Evolutionary conservation across 495 filamentous ascomycete genomes (phyloP).

Genomic region (Lentithecium fluviatile): DNA sequence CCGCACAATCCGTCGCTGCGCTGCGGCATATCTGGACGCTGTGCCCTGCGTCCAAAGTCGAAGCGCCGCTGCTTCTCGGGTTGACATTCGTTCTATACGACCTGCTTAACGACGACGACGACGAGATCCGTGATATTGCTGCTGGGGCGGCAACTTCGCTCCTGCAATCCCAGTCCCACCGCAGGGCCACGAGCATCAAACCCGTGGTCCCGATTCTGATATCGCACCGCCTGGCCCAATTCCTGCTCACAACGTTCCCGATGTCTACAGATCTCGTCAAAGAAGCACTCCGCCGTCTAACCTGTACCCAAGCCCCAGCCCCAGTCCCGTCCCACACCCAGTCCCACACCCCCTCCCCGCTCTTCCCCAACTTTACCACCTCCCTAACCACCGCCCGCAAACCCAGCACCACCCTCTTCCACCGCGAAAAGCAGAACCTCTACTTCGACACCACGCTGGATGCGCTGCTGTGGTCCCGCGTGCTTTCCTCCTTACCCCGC

Average conservation of each 20-base stretch:
- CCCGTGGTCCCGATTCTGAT: conserved; percentile 50
- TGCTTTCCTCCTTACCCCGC: conserved; percentile 43
- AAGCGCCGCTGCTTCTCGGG: conserved; percentile 14
- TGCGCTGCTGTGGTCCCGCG: conserved; percentile 61
- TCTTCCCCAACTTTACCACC: no score
- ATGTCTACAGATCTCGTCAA: conserved; percentile 43
- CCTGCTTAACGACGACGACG: conserved; percentile 82
- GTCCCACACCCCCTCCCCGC: no score
- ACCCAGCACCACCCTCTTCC: conserved; percentile 77
- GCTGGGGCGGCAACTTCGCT: conserved; percentile 50
- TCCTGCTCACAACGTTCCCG: conserved; percentile 46
- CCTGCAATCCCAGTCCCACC: conserved; percentile 30
- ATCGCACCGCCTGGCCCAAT: conserved; percentile 48
- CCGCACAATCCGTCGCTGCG: conserved; percentile 20
- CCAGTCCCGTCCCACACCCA: no score
- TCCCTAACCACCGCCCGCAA: no score
- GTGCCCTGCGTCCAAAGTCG: background rate
- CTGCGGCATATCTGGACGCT: conserved; percentile 20
- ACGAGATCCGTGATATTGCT: conserved; percentile 71
- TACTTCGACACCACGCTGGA: conserved; percentile 72
- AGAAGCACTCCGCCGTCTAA: conserved; percentile 37
- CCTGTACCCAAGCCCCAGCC: no score
- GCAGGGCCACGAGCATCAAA: background rate
- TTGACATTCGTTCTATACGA: conserved; percentile 55
- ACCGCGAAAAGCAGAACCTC: conserved; percentile 85